Conservation (phyloP, 331 rosid genomes). For the Rhamnella rubrinervis region DNA sequence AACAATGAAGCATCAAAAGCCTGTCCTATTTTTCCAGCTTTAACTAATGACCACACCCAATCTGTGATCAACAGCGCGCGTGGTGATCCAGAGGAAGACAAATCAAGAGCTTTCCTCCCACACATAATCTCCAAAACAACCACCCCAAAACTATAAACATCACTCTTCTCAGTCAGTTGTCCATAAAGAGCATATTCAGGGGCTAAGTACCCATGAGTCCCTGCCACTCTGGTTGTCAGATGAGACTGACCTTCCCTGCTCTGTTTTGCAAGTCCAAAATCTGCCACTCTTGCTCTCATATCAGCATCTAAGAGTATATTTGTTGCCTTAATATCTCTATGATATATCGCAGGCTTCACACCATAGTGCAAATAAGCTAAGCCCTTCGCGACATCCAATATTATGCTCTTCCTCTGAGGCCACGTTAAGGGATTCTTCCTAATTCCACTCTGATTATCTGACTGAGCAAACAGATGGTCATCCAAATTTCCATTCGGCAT, state of each 20-base stretch:
- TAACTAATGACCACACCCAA: constrained; percentile 91
- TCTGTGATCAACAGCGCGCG: constrained; percentile 72
- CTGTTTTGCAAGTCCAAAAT: constrained; percentile 84
- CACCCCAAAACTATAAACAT: constrained; percentile 90
- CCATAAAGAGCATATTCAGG: constrained; percentile 95
- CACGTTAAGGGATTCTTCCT: constrained; percentile 54
- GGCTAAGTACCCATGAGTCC: constrained; percentile 90
- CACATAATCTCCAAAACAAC: constrained; percentile 89
- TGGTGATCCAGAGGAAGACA: constrained; percentile 60
- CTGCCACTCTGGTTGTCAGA: constrained; percentile 79
- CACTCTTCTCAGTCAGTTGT: constrained; percentile 87
- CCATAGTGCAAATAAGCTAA: constrained; percentile 84
- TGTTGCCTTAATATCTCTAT: constrained; percentile 82
- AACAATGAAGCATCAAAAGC: constrained; percentile 61
- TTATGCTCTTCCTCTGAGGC: constrained; percentile 80
- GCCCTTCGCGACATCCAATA: constrained; percentile 84
- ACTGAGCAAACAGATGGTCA: constrained; percentile 49
- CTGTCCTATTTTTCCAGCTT: constrained; percentile 57
- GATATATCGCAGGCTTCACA: constrained; percentile 79
- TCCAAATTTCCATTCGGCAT: constrained; percentile 90
- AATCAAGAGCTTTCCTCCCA: constrained; percentile 83
- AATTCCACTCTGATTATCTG: constrained; percentile 28
- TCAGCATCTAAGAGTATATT: constrained; percentile 79
- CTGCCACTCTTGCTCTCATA: constrained; percentile 80
- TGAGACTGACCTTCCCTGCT: constrained; percentile 72